Percentiles rank a stretch among this genome's conserved stretches.
phyloP scores from a whole-genome alignment of 768 basidiomycete species.

The Mycena albidolilacea region DNA sequence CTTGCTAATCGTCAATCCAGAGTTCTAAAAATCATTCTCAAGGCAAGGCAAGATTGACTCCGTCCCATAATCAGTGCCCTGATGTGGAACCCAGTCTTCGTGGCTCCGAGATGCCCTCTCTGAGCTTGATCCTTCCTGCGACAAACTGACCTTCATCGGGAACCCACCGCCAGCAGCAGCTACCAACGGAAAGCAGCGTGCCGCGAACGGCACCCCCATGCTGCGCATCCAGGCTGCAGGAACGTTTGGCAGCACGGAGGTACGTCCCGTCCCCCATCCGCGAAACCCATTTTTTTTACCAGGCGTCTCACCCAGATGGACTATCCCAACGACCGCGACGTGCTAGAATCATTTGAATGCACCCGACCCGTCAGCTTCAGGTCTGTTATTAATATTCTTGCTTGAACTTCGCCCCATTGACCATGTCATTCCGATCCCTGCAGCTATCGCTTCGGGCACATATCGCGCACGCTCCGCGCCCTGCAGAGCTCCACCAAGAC shows the following conservation, averaged over 20 bases:
- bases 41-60: constrained; percentile 58
- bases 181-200: constrained; percentile 43
- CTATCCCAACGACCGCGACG: constrained; percentile 93
- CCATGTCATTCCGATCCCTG: not conserved
- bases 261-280: constrained; percentile 45
- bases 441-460: constrained; percentile 90
- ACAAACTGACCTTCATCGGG: constrained; percentile 87
- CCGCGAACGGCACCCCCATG: constrained; percentile 64
- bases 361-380: constrained; percentile 75
- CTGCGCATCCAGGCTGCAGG: constrained; percentile 88
- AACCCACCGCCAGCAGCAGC: constrained; percentile 66
- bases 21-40: constrained; percentile 87
- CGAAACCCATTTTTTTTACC: not conserved
- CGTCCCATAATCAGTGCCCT: constrained; percentile 6
- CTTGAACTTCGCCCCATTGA: too few relatives aligned
- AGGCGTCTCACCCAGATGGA: constrained; percentile 77
- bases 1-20: constrained; percentile 51
- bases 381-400: constrained; percentile 55
- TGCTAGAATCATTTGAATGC: constrained; percentile 94
- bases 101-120: constrained; percentile 95
- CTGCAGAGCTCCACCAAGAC: constrained; percentile 90
- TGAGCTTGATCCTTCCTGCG: constrained; percentile 91
- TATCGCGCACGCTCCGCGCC: constrained; percentile 79
- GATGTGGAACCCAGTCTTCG: constrained; percentile 69
- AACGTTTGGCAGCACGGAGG: constrained; percentile 90